Conservation (phyloP, 306 rosid species). For the Macrotyloma uniflorum region DNA sequence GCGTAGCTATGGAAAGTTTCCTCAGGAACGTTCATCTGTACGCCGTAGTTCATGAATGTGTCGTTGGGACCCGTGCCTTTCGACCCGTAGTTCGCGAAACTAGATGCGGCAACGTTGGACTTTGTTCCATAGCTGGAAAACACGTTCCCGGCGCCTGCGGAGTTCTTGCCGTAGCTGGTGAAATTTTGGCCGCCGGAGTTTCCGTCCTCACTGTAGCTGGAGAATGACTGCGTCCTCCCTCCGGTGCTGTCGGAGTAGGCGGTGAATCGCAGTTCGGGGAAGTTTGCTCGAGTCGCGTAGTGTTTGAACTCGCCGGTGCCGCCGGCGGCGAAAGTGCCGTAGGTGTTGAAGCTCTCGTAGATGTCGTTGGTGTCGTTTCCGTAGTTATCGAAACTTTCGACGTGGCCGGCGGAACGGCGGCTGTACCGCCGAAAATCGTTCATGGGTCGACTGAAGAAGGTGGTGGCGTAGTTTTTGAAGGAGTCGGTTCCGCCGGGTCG, state of each 20-base stretch:
- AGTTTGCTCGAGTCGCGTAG: constrained; percentile 56
- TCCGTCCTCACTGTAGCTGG: constrained; percentile 53
- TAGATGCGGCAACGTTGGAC: constrained; percentile 56
- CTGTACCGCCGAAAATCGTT: constrained; percentile 83
- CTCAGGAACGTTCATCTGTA: constrained; percentile 55
- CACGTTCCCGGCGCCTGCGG: constrained; percentile 46
- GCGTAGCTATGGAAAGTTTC: constrained; percentile 67
- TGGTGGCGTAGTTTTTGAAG: constrained; percentile 70
- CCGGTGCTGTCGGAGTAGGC: constrained; percentile 60
- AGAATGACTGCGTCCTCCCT: constrained; percentile 64
- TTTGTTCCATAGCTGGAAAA: constrained; percentile 56
- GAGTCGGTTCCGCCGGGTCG: constrained; percentile 55
- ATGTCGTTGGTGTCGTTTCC: constrained; percentile 47
- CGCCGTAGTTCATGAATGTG: constrained; percentile 61
- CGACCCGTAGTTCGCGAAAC: constrained; percentile 56
- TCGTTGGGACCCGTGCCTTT: constrained; percentile 39
- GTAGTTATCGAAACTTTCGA: constrained; percentile 54
- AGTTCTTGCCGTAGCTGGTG: constrained; percentile 56
- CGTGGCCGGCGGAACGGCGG: constrained; percentile 53
- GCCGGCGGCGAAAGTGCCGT: constrained; percentile 50
- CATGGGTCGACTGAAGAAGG: neutral
- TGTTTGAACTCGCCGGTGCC: constrained; percentile 67
- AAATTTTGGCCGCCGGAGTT: constrained; percentile 75
- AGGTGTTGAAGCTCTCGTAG: constrained; percentile 68
- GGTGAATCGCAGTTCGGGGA: constrained; percentile 59